Evolutionary conservation across 2,329 filamentous ascomycete genomes (phyloP).

Genomic region (Clarireedia homoeocarpa): DNA sequence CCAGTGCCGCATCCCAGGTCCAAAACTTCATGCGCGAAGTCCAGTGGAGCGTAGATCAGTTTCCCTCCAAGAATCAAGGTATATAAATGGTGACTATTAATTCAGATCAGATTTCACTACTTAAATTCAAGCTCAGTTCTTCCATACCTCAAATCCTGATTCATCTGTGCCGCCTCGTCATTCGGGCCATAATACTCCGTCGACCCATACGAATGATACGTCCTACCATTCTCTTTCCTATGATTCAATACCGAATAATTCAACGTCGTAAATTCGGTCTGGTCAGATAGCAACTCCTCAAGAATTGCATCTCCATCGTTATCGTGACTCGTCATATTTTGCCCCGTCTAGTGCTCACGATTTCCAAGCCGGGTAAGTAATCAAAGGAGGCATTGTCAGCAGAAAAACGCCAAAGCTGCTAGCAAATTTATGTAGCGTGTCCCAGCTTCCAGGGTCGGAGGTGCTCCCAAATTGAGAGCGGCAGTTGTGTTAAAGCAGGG

Average conservation of each 20-base stretch:
- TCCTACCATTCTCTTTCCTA: slow-evolving; percentile 19
- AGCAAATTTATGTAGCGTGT: too few species aligned
- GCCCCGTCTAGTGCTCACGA: not conserved
- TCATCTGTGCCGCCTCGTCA: slow-evolving; percentile 15
- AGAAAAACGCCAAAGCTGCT: too few species aligned
- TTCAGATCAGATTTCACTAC: not conserved
- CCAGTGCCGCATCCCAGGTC: slow-evolving; percentile 18
- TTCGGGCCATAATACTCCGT: slow-evolving; percentile 19
- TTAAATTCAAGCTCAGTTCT: not conserved
- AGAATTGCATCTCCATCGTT: not conserved
- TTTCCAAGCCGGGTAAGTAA: not conserved
- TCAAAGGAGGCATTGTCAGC: not conserved
- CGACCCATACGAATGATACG: slow-evolving; percentile 15
- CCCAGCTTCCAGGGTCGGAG: too few species aligned
- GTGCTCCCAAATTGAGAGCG: too few species aligned
- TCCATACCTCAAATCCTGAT: slow-evolving; percentile 7
- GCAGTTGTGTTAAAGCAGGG: too few species aligned
- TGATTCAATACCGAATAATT: slow-evolving; percentile 2
- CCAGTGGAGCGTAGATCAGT: slow-evolving; percentile 35
- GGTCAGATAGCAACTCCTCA: not conserved
- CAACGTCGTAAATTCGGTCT: not conserved
- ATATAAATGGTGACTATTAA: slow-evolving; percentile 30
- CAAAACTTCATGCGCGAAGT: slow-evolving; percentile 12
- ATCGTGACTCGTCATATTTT: not conserved
- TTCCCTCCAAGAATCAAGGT: slow-evolving; percentile 31